Evolutionary conservation across 768 basidiomycete species (phyloP).

Genomic region (Podaxis sp.): DNA sequence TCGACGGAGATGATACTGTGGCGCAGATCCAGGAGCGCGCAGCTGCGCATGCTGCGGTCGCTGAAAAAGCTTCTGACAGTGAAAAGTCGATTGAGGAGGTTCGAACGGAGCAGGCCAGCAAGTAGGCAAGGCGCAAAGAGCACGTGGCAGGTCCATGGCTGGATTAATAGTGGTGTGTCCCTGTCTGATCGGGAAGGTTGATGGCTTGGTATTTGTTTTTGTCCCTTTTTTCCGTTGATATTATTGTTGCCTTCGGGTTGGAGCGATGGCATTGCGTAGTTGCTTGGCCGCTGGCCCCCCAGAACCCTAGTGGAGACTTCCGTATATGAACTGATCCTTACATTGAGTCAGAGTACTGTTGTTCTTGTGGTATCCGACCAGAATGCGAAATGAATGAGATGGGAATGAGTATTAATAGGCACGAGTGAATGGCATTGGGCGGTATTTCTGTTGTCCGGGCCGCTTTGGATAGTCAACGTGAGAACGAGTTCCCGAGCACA

Average conservation of each 20-base stretch:
- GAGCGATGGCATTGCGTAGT: not conserved
- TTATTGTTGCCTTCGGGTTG: not conserved
- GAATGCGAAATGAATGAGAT: not conserved
- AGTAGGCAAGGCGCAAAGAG: not conserved
- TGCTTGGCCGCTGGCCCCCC: not conserved
- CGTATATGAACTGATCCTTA: not conserved
- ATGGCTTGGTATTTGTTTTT: not conserved
- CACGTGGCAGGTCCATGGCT: not conserved
- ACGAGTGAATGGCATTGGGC: not conserved
- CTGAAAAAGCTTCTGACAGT: slow-evolving; percentile 17
- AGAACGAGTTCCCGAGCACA: slow-evolving; percentile 9
- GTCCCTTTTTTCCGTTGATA: not conserved
- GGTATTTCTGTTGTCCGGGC: not conserved
- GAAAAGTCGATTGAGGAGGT: slow-evolving; percentile 19
- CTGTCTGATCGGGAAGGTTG: slow-evolving; percentile 3
- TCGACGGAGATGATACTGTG: slow-evolving; percentile 55
- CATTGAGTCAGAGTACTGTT: not conserved
- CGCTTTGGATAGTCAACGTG: slow-evolving; percentile 4
- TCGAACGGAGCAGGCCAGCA: not conserved
- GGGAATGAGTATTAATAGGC: not conserved
- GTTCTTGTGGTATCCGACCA: not conserved
- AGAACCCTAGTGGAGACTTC: not conserved
- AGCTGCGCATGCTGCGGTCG: slow-evolving; percentile 22
- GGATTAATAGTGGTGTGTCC: not conserved
- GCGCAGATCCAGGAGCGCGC: slow-evolving; percentile 29